Base-by-base conservation (phyloP, 139 green algal genomes). In the Coccomyxa sp. region DNA sequence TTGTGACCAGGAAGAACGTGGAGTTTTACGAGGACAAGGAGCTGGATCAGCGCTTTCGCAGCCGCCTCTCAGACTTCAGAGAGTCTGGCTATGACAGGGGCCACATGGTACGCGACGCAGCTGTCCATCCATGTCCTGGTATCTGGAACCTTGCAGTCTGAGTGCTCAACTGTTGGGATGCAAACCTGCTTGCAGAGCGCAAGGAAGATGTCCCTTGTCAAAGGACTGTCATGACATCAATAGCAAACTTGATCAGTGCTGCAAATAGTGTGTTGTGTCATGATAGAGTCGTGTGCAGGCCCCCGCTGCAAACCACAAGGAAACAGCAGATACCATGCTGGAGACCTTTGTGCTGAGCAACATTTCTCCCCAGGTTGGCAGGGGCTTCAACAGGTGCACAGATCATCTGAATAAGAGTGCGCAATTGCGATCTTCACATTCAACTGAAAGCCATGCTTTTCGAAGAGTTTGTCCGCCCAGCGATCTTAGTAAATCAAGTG, bases 301-400 rank as follows among this genome's bases (percentile, higher is more conserved):
- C 0, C 94, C 95, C 18, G 95, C 95, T 10, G 90, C 91, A 18
- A 94, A 98, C 83, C 91, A 97, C 85, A 96, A 95, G 79, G 86
- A n/a, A 10, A 87, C 76, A 32, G 93, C 97, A 85, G 86, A 91
- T 58, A 90, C 90, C 23, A 96, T 98, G 91, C 87, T 96, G 60
- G 92, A 97, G 67, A 98, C 96, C 0, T 99, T 99, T 84, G 85
- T 18, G 21, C 88, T 99, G 11, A 85, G 85, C 63, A 96, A 96
- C 83, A 91, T 92, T 81, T 84, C 76, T 51, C 93, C 93, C 13
- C 92, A 96, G 84, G 93, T 97, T 30, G 94, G 95, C 13, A 77
- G 88, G 32, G 95, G 95, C 45, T 98, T 98, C 92, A 98, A 98
- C 86, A 81, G 89, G 87, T 86, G 27, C 30, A 31, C 58, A 38